phyloP scores from a whole-genome alignment of 116 monocot species.

The Papilionanthe hybrid region DNA sequence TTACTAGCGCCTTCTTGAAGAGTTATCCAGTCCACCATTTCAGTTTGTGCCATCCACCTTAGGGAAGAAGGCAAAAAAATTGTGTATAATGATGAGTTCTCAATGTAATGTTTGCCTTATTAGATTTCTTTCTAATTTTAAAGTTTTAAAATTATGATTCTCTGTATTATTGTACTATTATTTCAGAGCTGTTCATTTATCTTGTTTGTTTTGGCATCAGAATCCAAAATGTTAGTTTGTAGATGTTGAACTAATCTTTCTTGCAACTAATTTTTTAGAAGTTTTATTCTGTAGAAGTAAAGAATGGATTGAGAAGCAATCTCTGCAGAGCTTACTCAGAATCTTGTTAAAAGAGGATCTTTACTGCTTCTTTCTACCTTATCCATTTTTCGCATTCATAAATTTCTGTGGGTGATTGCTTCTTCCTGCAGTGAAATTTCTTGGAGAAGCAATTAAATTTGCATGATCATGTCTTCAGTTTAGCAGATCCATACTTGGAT shows the following conservation, averaged over 20 bases:
- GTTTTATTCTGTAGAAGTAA: not conserved
- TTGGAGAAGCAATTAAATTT: not conserved
- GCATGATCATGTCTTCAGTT: not conserved
- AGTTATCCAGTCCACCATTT: not conserved
- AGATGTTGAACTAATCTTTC: not conserved
- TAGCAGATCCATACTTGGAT: slow-evolving; percentile 2
- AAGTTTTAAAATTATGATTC: not conserved
- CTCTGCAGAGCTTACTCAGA: not conserved
- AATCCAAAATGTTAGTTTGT: not conserved
- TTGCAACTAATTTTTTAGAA: not conserved
- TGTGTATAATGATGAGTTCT: not conserved
- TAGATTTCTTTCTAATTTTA: not conserved
- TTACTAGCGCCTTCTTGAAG: not conserved
- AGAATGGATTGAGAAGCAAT: not conserved
- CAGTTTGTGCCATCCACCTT: not conserved
- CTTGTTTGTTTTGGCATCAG: not conserved
- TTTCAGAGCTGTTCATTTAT: not conserved
- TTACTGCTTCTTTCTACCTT: not conserved
- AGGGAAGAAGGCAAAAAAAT: not conserved
- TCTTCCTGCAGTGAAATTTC: not conserved
- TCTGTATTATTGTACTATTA: not conserved
- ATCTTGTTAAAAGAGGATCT: slow-evolving; percentile 1
- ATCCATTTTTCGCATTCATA: not conserved
- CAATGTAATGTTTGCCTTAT: not conserved
- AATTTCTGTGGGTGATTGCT: not conserved